A percentile compares a stretch with the other conserved stretches of the same genome.
Conservation (phyloP, 352 stramenopile species). For the Globisporangium viniferum region DNA sequence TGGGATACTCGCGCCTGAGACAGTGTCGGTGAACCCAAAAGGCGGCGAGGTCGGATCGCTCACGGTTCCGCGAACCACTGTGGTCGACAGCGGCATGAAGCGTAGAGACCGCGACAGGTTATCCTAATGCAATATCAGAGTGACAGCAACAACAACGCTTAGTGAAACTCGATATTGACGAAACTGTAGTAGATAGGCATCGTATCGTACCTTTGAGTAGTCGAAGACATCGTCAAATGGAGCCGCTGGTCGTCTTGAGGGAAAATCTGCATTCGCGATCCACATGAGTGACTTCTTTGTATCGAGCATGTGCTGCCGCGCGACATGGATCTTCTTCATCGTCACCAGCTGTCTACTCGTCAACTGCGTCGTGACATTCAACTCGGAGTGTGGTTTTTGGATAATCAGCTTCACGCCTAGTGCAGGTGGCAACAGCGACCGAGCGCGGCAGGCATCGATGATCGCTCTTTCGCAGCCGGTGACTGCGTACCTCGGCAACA, state of each 20-base stretch:
- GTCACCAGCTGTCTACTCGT: constrained; percentile 4
- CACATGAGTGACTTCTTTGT: background rate
- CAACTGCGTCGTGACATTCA: background rate
- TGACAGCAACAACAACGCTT: too few species aligned
- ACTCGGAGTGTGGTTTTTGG: background rate
- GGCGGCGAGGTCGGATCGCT: background rate
- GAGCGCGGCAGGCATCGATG: constrained; percentile 1
- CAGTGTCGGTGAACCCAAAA: constrained; percentile 7
- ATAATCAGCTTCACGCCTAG: constrained; percentile 6
- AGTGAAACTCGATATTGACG: too few species aligned
- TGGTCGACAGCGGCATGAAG: constrained; percentile 1
- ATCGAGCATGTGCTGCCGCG: constrained; percentile 1
- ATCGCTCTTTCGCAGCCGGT: constrained; percentile 1
- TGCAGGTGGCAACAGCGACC: background rate
- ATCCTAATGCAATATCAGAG: background rate
- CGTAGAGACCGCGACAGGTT: background rate
- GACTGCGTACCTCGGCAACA: constrained; percentile 3
- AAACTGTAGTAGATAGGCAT: too few species aligned
- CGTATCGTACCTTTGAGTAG: background rate
- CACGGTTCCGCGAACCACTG: background rate
- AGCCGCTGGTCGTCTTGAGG: background rate
- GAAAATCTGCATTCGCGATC: background rate
- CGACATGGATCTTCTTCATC: background rate
- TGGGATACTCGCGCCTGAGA: background rate
- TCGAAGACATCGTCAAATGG: constrained; percentile 8